Evolutionary conservation across 306 rosid genomes (phyloP), one percentile per base, ranked within the genome.

Genomic region (Sindora glabra): DNA sequence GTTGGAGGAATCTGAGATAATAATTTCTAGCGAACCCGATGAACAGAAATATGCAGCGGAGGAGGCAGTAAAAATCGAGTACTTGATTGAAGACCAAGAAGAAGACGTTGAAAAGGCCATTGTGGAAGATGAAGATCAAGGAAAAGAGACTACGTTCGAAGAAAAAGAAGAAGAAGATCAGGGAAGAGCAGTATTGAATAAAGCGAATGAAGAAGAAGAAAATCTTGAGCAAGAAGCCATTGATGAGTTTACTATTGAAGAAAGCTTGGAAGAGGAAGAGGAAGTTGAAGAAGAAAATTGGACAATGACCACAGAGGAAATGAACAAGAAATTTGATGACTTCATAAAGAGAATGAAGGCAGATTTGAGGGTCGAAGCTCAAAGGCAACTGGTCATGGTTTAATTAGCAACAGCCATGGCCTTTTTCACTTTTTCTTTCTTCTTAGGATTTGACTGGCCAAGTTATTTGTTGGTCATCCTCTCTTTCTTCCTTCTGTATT

Each of bases 321-420:
- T 87, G 46, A 85, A 90, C 75, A 79, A 77, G 76, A 90, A 77
- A 48, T 71, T 87, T 44, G 97, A 90, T 48, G 96, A 90, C 16
- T 90, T 90, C 27, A 90, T 90, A 24, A 83, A 78, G 68, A 90
- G 70, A 65, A 81, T 83, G 89, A 90, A 74, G 79, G 80, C 73
- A 69, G 95, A 70, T 75, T 45, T 87, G 12, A 79, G 85, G 56
- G 64, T 80, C 37, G 89, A 90, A 78, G 89, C 96, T 66, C 65
- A 67, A 68, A 49, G 72, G 24, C 88, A 81, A 44, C 38, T 79
- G 21, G 68, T 85, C 18, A 72, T 82, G 77, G 85, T 79, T 51
- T 74, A 56, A 70, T 23, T 30, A 19, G 17, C 1, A 48, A 42
- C 37, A 55, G 26, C 62, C 54, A 41, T 48, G 38, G 13, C 39